Evolutionary conservation across 192 early-diverging fungal species (phyloP).

Genomic region (Gryganskiella cystojenkinii): DNA sequence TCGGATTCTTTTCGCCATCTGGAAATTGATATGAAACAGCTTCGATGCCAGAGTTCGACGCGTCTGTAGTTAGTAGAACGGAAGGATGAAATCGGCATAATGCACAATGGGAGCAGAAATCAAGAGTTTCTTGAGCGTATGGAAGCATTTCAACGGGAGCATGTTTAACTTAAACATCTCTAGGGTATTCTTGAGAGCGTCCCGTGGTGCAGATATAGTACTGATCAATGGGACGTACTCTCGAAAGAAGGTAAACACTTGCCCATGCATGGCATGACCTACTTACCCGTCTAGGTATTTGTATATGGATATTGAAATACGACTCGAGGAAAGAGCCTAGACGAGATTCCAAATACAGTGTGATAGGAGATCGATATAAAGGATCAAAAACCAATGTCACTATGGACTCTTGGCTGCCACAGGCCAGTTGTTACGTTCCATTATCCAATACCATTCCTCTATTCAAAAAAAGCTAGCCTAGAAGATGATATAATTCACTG

Average conservation of each 20-base stretch:
- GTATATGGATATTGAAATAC: too few relatives aligned
- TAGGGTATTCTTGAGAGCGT: background rate
- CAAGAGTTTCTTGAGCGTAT: background rate
- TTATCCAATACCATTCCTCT: too few relatives aligned
- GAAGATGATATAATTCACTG: too few relatives aligned
- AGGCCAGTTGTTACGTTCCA: too few relatives aligned
- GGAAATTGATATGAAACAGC: conserved; percentile 32
- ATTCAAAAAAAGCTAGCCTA: too few relatives aligned
- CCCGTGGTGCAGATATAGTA: conserved; percentile 13
- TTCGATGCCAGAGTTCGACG: conserved; percentile 36
- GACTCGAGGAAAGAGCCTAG: too few relatives aligned
- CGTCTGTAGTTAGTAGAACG: conserved; percentile 39
- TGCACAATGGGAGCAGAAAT: background rate
- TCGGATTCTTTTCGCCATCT: conserved; percentile 6
- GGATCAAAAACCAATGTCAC: too few relatives aligned
- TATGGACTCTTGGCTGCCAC: too few relatives aligned
- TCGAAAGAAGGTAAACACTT: conserved; percentile 25
- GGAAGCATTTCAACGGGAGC: background rate
- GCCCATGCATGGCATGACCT: conserved; percentile 29
- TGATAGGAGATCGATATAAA: too few relatives aligned
- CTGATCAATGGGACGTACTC: conserved; percentile 19
- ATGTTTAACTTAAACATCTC: background rate
- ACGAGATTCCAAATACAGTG: too few relatives aligned
- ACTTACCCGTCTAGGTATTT: too few relatives aligned
- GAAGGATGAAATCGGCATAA: conserved; percentile 1